These are phyloP conservation scores for Misopates orontium DNA, from an alignment of 257 asterid species.

Conservation along the genomic window DNA sequence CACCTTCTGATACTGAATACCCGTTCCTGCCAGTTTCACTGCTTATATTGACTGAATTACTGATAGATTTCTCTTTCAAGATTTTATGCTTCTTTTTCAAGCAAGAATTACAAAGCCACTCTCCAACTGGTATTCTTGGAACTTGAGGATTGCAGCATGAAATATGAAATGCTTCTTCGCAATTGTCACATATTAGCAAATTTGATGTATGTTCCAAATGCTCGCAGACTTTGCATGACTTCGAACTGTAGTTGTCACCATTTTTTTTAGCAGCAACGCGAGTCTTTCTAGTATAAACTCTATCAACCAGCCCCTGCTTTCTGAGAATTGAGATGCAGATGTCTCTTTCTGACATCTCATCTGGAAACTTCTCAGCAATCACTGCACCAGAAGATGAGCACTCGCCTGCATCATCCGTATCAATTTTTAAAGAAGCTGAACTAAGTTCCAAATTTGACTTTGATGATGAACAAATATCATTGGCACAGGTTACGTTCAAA, in stretches of 20 bases:
- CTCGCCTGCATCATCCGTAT: constrained; percentile 46
- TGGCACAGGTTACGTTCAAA: constrained; percentile 30
- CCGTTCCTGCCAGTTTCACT: constrained; percentile 37
- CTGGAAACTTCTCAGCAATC: constrained; percentile 36
- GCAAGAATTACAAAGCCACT: constrained; percentile 84
- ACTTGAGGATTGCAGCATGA: constrained; percentile 67
- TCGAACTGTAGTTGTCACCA: constrained; percentile 42
- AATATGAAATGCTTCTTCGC: constrained; percentile 74
- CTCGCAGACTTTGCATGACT: constrained; percentile 62
- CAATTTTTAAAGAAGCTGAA: constrained; percentile 40
- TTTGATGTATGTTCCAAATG: constrained; percentile 48
- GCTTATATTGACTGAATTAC: constrained; percentile 30
- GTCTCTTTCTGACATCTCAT: constrained; percentile 64
- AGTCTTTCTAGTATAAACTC: constrained; percentile 25
- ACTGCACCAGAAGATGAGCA: constrained; percentile 57
- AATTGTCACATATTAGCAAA: constrained; percentile 76
- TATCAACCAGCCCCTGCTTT: constrained; percentile 58
- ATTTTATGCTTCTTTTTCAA: constrained; percentile 60
- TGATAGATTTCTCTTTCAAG: constrained; percentile 53
- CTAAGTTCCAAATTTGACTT: constrained; percentile 43
- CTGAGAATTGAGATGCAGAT: constrained; percentile 59
- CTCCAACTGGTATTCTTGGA: constrained; percentile 54
- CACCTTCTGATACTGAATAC: constrained; percentile 37
- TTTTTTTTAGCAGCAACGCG: constrained; percentile 32
- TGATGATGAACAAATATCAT: constrained; percentile 58